Evolutionary conservation across 495 filamentous ascomycete species (phyloP).

Genomic region (Friedmanniomyces endolithicus): DNA sequence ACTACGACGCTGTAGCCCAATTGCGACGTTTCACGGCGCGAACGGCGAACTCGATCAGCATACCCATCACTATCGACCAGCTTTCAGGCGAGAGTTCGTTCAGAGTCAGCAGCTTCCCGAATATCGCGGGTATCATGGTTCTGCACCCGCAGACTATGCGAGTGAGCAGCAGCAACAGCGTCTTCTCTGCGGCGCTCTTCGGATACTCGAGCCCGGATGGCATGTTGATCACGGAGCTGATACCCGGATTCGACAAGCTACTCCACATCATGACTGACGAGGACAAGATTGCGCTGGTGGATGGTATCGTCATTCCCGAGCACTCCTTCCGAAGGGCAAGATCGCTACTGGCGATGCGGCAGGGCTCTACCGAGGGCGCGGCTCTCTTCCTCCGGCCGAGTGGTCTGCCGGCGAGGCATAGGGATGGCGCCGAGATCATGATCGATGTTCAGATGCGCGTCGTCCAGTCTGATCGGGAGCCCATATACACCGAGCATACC

Average conservation of each 20-base stretch:
- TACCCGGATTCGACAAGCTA: slow-evolving; percentile 77
- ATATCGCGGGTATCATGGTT: slow-evolving; percentile 94
- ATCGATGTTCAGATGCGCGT: slow-evolving; percentile 94
- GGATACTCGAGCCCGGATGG: slow-evolving; percentile 75
- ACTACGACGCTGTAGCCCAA: slow-evolving; percentile 55
- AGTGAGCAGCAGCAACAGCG: slow-evolving; percentile 86
- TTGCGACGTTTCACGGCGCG: slow-evolving; percentile 70
- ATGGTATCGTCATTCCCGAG: slow-evolving; percentile 95
- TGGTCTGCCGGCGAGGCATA: slow-evolving; percentile 72
- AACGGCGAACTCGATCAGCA: slow-evolving; percentile 57
- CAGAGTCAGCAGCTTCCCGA: slow-evolving; percentile 81
- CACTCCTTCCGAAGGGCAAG: slow-evolving; percentile 86
- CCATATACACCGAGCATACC: slow-evolving; percentile 33
- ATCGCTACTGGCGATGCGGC: slow-evolving; percentile 66
- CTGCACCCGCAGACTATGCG: slow-evolving; percentile 59
- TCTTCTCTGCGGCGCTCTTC: slow-evolving; percentile 84
- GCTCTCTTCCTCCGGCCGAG: slow-evolving; percentile 61
- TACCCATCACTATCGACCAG: slow-evolving; percentile 64
- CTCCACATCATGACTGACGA: slow-evolving; percentile 71
- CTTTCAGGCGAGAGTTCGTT: slow-evolving; percentile 52
- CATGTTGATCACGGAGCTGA: slow-evolving; percentile 60
- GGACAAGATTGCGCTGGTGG: slow-evolving; percentile 65
- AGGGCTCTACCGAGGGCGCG: slow-evolving; percentile 65
- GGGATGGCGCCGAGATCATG: slow-evolving; percentile 79
- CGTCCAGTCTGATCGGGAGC: slow-evolving; percentile 64